These are phyloP conservation scores for Sphagnum contortum DNA, from an alignment of 225 moss, liverwort and hornwort genomes.

Conservation along the genomic window DNA sequence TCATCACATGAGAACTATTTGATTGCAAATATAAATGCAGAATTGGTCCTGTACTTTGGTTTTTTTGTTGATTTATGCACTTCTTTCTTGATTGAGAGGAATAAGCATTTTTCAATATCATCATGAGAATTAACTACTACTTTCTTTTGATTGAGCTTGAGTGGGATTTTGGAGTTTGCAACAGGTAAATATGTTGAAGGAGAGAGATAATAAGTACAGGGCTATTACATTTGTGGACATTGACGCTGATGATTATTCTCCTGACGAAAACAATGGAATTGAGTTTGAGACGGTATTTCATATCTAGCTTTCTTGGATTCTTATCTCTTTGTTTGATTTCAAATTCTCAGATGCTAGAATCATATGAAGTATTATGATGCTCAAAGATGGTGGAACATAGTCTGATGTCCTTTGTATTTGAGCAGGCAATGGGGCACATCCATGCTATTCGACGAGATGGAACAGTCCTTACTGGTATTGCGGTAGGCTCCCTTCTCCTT, in stretches of 20 bases:
- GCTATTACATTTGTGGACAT: slow-evolving; percentile 51
- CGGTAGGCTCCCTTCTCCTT: slow-evolving; percentile 14
- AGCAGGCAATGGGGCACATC: slow-evolving; percentile 66
- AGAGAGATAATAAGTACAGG: slow-evolving; percentile 27
- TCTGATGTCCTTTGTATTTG: background rate
- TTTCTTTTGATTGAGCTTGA: background rate
- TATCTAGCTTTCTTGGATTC: background rate
- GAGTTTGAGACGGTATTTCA: slow-evolving; percentile 37
- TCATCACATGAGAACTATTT: no score
- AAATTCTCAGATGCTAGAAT: no score
- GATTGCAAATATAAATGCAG: no score
- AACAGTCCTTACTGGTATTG: slow-evolving; percentile 39
- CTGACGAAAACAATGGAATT: slow-evolving; percentile 35
- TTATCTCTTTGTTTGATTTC: no score
- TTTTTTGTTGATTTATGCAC: no score
- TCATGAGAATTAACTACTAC: background rate
- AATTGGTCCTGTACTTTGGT: no score
- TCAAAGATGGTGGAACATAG: background rate
- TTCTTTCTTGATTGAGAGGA: background rate
- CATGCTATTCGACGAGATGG: slow-evolving; percentile 51
- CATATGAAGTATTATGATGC: no score
- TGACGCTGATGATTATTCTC: slow-evolving; percentile 27
- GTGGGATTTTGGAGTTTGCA: slow-evolving; percentile 1
- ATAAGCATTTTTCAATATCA: background rate
- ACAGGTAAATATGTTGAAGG: slow-evolving; percentile 55